Conservation (phyloP, 2,329 filamentous ascomycete species). For the Xenoacremonium recifei region DNA sequence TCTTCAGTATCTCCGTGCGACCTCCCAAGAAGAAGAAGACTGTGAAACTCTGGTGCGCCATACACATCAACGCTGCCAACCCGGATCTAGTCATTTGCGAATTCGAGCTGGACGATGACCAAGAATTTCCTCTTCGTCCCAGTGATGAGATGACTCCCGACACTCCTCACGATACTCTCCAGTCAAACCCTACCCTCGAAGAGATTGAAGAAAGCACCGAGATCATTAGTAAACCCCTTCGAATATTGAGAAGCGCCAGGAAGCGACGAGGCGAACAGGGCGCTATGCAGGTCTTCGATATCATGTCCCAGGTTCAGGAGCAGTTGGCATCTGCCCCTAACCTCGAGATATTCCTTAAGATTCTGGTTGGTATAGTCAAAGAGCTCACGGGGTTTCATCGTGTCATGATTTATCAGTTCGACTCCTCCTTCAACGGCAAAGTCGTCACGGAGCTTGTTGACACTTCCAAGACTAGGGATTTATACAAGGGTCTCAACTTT, state of each 20-base stretch:
- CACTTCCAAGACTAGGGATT: slow-evolving; percentile 72
- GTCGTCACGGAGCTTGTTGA: slow-evolving; percentile 88
- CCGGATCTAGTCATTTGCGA: slow-evolving; percentile 79
- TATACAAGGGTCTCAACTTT: slow-evolving; percentile 86
- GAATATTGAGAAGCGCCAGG: slow-evolving; percentile 71
- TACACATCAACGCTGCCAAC: slow-evolving; percentile 70
- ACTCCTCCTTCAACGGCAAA: slow-evolving; percentile 76
- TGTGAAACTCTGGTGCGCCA: slow-evolving; percentile 81
- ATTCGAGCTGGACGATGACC: slow-evolving; percentile 82
- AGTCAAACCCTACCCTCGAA: slow-evolving; percentile 69
- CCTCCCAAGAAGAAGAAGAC: slow-evolving; percentile 49
- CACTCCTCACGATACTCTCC: slow-evolving; percentile 70
- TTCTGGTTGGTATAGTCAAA: slow-evolving; percentile 81
- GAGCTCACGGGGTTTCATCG: slow-evolving; percentile 89
- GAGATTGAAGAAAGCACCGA: slow-evolving; percentile 76
- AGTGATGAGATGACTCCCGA: slow-evolving; percentile 58
- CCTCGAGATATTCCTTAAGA: slow-evolving; percentile 73
- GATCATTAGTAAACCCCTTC: slow-evolving; percentile 72
- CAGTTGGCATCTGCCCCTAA: slow-evolving; percentile 72
- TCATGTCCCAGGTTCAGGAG: slow-evolving; percentile 89
- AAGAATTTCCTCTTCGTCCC: slow-evolving; percentile 64
- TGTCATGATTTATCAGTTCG: slow-evolving; percentile 92
- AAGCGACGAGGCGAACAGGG: slow-evolving; percentile 75
- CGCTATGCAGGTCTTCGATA: slow-evolving; percentile 87
- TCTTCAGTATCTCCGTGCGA: slow-evolving; percentile 77